phyloP scores from a whole-genome alignment of 306 rosid genomes.

The Citrullus mucosospermus region DNA sequence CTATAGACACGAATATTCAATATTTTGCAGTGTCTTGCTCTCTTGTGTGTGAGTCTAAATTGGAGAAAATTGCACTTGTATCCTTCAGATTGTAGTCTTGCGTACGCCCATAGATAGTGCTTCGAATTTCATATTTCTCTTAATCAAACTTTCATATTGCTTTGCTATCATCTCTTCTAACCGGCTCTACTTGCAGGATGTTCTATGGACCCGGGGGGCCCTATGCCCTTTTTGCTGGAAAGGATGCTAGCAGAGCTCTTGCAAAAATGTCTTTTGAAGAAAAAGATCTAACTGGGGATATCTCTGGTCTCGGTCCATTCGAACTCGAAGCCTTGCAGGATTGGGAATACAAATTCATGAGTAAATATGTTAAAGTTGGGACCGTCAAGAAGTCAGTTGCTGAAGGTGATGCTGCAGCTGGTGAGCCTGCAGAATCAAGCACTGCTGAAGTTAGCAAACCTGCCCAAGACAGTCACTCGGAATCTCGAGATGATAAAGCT shows the following conservation, averaged over 20 bases:
- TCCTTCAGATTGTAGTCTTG: background rate
- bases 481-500: constrained; percentile 27
- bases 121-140: background rate
- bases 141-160: constrained; percentile 2
- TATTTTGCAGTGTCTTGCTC: background rate
- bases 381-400: constrained; percentile 33
- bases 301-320: constrained; percentile 69
- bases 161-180: background rate
- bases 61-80: background rate
- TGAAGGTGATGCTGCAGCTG: constrained; percentile 27
- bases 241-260: constrained; percentile 94
- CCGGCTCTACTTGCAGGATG: constrained; percentile 34
- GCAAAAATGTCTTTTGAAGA: constrained; percentile 98
- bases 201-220: constrained; percentile 98
- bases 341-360: constrained; percentile 88
- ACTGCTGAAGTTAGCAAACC: constrained; percentile 22
- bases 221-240: constrained; percentile 89
- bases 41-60: background rate
- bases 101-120: background rate
- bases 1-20: too few species aligned
- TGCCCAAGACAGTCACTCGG: constrained; percentile 38
- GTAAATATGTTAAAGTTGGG: constrained; percentile 87
- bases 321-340: constrained; percentile 82
- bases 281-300: constrained; percentile 73
- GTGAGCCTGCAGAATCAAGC: constrained; percentile 33